A percentile compares a stretch with the other conserved stretches of the same genome.
Evolutionary conservation across 148 eudicot species (phyloP).

Genomic region (Rhododendron kiyosumense): DNA sequence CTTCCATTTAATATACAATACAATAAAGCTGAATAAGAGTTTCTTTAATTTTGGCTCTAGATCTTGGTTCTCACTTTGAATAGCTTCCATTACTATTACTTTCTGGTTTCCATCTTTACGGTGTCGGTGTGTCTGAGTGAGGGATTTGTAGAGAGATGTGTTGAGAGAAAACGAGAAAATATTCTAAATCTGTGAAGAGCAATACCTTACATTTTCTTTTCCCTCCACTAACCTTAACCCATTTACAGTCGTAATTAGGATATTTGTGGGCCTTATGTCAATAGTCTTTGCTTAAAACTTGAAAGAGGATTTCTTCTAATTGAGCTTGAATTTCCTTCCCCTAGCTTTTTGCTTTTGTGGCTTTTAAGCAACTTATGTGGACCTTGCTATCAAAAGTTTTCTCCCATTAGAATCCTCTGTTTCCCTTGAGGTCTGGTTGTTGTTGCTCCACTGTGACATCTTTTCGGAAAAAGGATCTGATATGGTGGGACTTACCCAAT

Average conservation of each 20-base stretch:
- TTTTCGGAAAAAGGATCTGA: constrained; percentile 1
- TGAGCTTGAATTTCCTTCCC: not conserved
- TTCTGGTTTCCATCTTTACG: not conserved
- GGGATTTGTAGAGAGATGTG: not conserved
- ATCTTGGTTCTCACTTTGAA: not conserved
- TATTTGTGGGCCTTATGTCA: not conserved
- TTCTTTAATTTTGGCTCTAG: not conserved
- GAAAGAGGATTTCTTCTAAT: not conserved
- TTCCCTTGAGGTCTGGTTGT: not conserved
- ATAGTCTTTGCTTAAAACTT: not conserved
- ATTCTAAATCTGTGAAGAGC: not conserved
- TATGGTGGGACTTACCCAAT: constrained; percentile 2
- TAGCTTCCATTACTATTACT: not conserved
- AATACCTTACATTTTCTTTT: not conserved
- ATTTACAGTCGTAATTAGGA: not conserved
- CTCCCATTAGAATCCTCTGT: not conserved
- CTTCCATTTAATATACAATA: not conserved
- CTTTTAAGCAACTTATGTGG: constrained; percentile 5
- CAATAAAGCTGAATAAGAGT: not conserved
- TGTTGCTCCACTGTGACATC: not conserved
- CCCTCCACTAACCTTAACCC: not conserved
- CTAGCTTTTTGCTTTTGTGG: not conserved
- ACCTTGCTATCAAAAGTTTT: not conserved
- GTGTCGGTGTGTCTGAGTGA: not conserved
- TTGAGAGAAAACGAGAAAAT: not conserved